Conservation (phyloP, 1,284 basidiomycete species). For the Rugosomyces carneus region DNA sequence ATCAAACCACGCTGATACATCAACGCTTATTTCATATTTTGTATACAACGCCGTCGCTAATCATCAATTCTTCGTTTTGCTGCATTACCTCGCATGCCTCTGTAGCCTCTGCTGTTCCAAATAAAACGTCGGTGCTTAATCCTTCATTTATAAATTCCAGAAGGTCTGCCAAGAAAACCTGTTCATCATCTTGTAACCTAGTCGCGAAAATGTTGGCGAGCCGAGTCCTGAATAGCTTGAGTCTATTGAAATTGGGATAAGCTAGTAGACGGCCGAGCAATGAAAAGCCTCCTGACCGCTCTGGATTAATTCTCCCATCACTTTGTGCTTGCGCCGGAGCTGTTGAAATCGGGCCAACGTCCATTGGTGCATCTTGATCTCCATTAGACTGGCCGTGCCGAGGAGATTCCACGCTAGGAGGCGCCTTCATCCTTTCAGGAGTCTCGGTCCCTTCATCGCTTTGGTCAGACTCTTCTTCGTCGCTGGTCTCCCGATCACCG, state of each 20-base stretch:
- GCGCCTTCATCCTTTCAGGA: slow-evolving; percentile 47
- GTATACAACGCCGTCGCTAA: slow-evolving; percentile 76
- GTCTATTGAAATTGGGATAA: slow-evolving; percentile 11
- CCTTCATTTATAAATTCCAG: slow-evolving; percentile 79
- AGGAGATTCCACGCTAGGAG: slow-evolving; percentile 26
- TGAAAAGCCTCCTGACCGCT: slow-evolving; percentile 40
- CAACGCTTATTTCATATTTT: slow-evolving; percentile 44
- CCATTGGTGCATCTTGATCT: slow-evolving; percentile 63
- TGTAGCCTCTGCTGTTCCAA: slow-evolving; percentile 77
- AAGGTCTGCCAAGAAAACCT: slow-evolving; percentile 65
- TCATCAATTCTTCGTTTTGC: slow-evolving; percentile 83
- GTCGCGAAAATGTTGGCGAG: slow-evolving; percentile 69
- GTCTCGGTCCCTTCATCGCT: slow-evolving; percentile 45
- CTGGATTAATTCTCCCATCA: slow-evolving; percentile 36
- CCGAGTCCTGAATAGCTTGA: slow-evolving; percentile 73
- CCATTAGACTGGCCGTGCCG: slow-evolving; percentile 35
- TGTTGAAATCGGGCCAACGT: slow-evolving; percentile 32
- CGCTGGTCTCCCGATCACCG: slow-evolving; percentile 45
- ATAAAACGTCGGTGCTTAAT: slow-evolving; percentile 61
- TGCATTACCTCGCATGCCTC: slow-evolving; percentile 75
- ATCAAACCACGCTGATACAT: too few relatives aligned
- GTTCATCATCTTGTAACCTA: slow-evolving; percentile 69
- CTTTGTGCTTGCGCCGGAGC: slow-evolving; percentile 33
- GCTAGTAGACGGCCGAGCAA: neutral
- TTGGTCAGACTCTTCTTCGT: slow-evolving; percentile 36